A percentile compares a stretch with the other conserved stretches of the same genome.
These are phyloP conservation scores for Lipomyces starkeyi DNA, from an alignment of 805 yeast genomes.

Conservation along the genomic window DNA sequence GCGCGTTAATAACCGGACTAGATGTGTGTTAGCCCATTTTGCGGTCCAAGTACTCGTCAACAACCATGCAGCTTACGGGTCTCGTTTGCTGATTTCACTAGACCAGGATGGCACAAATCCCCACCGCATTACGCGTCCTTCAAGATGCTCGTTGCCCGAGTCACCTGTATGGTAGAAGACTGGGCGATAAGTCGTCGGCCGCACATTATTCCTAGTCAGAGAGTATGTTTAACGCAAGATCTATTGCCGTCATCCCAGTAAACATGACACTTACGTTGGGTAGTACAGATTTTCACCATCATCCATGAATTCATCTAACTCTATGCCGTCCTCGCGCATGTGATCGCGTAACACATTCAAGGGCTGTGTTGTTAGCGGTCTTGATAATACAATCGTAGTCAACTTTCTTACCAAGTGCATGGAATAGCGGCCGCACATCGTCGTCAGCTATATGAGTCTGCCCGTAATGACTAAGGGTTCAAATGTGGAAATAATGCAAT, in stretches of 20 bases:
- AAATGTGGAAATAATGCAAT: neutral
- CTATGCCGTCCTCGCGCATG: slow-evolving; percentile 37
- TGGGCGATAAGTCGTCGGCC: slow-evolving; percentile 31
- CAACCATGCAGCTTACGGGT: slow-evolving; percentile 25
- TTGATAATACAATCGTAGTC: neutral
- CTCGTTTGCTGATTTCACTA: slow-evolving; percentile 50
- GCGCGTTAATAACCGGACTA: slow-evolving; percentile 60
- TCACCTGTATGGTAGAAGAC: slow-evolving; percentile 22
- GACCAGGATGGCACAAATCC: slow-evolving; percentile 79
- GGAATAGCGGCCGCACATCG: slow-evolving; percentile 70
- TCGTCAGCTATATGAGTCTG: neutral
- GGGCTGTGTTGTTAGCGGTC: slow-evolving; percentile 15
- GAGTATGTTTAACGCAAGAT: neutral
- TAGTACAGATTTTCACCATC: slow-evolving; percentile 37
- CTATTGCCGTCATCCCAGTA: neutral
- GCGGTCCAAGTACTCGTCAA: neutral
- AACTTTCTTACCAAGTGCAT: slow-evolving; percentile 50
- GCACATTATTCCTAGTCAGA: slow-evolving; percentile 25
- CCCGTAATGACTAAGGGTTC: neutral
- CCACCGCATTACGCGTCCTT: slow-evolving; percentile 67
- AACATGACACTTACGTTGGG: slow-evolving; percentile 50
- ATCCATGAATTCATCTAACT: slow-evolving; percentile 42
- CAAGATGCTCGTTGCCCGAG: slow-evolving; percentile 34
- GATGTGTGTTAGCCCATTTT: neutral
- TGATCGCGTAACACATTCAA: slow-evolving; percentile 34